Percentiles rank a stretch among this genome's conserved stretches.
Conservation (phyloP, 1,284 basidiomycete genomes). For the Termitomyces sp. region DNA sequence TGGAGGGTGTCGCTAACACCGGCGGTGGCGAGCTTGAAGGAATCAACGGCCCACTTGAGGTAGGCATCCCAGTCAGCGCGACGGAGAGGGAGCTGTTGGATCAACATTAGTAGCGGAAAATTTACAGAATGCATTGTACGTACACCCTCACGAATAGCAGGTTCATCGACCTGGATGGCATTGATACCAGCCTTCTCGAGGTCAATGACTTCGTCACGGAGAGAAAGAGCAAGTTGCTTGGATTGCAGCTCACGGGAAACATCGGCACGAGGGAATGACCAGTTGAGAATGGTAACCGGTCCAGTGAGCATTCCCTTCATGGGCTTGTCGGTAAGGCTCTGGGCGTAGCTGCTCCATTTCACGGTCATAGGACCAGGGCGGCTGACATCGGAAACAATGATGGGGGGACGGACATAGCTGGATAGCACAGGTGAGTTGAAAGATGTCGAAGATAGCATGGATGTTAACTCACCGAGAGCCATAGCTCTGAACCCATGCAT, state of each 20-base stretch:
- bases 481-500: conserved; percentile 99
- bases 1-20: conserved; percentile 90
- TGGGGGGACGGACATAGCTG: conserved; percentile 98
- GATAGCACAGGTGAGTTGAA: conserved; percentile 20
- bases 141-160: conserved; percentile 98
- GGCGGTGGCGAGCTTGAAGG: conserved; percentile 93
- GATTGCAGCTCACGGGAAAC: conserved; percentile 96
- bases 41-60: conserved; percentile 95
- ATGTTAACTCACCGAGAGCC: conserved; percentile 67
- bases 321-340: conserved; percentile 89
- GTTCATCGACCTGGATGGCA: conserved; percentile 99
- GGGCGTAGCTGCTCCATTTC: conserved; percentile 95
- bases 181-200: conserved; percentile 97
- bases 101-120: conserved; percentile 8
- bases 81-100: conserved; percentile 77
- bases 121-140: conserved; percentile 25
- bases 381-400: conserved; percentile 97
- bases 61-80: conserved; percentile 92
- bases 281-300: conserved; percentile 97
- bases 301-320: conserved; percentile 99
- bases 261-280: conserved; percentile 99
- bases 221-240: conserved; percentile 96
- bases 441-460: neutral
- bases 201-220: conserved; percentile 98
- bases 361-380: conserved; percentile 94